Evolutionary conservation across 148 eudicot species (phyloP), one percentile per base, ranked within the genome.

Genomic region (Vaccinium macrocarpon): DNA sequence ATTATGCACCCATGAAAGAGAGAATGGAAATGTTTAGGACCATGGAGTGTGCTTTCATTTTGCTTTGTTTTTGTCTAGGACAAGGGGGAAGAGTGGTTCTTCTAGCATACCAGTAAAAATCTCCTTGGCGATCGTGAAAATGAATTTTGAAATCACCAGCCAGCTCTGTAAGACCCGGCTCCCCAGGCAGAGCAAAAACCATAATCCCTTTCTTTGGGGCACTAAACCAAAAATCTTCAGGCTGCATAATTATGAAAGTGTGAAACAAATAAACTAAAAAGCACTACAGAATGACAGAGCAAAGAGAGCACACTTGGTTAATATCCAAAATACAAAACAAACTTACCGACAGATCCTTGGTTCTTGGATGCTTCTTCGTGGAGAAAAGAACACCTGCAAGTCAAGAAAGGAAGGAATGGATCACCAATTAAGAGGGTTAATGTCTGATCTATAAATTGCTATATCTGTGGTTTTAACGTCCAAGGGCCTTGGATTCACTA

Each of bases 171-270:
- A 97, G 90, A 82, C 99, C 99, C 84, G 99, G 99, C 89, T 95
- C 99, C 70, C 99, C 99, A 59, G 98, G 99, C 81, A 97, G 87
- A 68, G 98, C 99, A 90, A 97, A 97, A 81, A 97, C 98, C 95
- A 94, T 91, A 71, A 95, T 89, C 81, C 99, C 99, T 87, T 93
- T 97, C 89, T 90, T 95, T 42, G 99, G 98, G 81, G 98, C 98
- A 90, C 87, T 92, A 90, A 97, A 97, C 99, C 99, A 97, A 90
- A 90, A 94, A 81, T 93, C 98, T 86, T 97, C 99, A 64, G 99
- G 92, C 99, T 97, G 95, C 89, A 84, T 49, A 64, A n/a, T 82
- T 9, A 84, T 46, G 16, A n/a, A 75, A 8, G 86, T 13, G 25
- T 75, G 61, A 81, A 27, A 78, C 57, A 55, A 68, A 78, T 52